These are phyloP conservation scores for Cryomyces antarcticus DNA, from an alignment of 495 filamentous ascomycete species.

Conservation along the genomic window DNA sequence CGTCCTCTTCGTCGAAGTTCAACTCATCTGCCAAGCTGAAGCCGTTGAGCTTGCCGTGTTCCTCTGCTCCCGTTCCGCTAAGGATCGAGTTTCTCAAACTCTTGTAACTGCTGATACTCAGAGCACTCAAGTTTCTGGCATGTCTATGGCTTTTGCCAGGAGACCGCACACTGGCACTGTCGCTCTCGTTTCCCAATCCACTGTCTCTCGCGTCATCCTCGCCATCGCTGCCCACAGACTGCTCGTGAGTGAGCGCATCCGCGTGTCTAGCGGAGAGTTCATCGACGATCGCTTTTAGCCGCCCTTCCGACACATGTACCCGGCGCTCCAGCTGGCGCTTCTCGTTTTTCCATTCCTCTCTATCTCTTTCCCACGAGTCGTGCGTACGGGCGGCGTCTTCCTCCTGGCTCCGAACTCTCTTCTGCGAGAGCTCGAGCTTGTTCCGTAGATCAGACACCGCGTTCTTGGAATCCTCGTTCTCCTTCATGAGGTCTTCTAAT, in stretches of 20 bases:
- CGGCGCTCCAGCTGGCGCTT: conserved; percentile 63
- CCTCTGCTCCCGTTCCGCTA: conserved; percentile 17
- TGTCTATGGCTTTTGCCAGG: conserved; percentile 40
- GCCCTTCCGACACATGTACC: conserved; percentile 68
- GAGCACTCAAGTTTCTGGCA: conserved; percentile 29
- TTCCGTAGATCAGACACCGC: conserved; percentile 50
- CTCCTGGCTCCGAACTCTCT: conserved; percentile 58
- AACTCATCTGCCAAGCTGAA: conserved; percentile 80
- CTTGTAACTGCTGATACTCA: conserved; percentile 34
- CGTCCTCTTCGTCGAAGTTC: conserved; percentile 59
- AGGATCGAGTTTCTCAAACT: conserved; percentile 9
- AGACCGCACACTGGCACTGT: conserved; percentile 51
- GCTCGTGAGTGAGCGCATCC: conserved; percentile 18
- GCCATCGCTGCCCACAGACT: conserved; percentile 23
- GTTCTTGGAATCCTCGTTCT: conserved; percentile 70
- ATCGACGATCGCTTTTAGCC: conserved; percentile 62
- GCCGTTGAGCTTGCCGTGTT: conserved; percentile 39
- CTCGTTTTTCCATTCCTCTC: conserved; percentile 62
- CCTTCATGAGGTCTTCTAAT: conserved; percentile 57
- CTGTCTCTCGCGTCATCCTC: conserved; percentile 31
- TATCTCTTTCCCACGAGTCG: conserved; percentile 59
- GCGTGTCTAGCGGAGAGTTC: conserved; percentile 52
- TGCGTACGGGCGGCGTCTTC: conserved; percentile 63
- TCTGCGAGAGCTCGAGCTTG: conserved; percentile 60
- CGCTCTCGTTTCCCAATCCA: conserved; percentile 34